Percentiles rank a stretch among this genome's conserved stretches.
Conservation (phyloP, 371 early-diverging fungal species). For the Apophysomyces sp. region DNA sequence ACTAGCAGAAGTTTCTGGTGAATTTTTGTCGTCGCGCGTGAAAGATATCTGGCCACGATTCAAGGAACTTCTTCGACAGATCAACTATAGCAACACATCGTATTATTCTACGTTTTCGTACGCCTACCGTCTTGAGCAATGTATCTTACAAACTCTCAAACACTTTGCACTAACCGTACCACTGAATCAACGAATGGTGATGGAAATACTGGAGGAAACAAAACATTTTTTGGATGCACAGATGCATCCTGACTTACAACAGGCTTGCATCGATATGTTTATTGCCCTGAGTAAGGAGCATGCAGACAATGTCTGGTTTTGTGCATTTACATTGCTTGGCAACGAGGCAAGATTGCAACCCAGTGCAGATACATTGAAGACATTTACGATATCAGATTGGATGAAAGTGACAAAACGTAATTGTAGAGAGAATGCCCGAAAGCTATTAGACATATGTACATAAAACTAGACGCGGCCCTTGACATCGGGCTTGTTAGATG, state of each 20-base stretch:
- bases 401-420: conserved; percentile 4
- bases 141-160: conserved; percentile 31
- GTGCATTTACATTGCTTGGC: conserved; percentile 15
- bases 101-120: conserved; percentile 39
- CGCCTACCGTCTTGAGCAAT: conserved; percentile 29
- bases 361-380: conserved; percentile 2
- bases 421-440: background rate
- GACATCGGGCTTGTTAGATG: background rate
- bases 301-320: conserved; percentile 48
- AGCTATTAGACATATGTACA: conserved; percentile 5
- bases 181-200: conserved; percentile 18
- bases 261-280: conserved; percentile 21
- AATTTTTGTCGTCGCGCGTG: conserved; percentile 46
- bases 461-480: too few relatives aligned
- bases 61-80: conserved; percentile 23
- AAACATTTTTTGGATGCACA: conserved; percentile 24
- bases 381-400: conserved; percentile 33
- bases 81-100: conserved; percentile 1
- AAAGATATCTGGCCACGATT: conserved; percentile 54
- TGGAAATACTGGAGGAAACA: conserved; percentile 28
- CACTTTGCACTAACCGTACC: conserved; percentile 22
- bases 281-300: conserved; percentile 19
- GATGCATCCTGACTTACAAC: conserved; percentile 30
- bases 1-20: conserved; percentile 35
- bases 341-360: background rate